Evolutionary conservation across 2,329 filamentous ascomycete genomes (phyloP).

Genomic region (Fusarium sp.): DNA sequence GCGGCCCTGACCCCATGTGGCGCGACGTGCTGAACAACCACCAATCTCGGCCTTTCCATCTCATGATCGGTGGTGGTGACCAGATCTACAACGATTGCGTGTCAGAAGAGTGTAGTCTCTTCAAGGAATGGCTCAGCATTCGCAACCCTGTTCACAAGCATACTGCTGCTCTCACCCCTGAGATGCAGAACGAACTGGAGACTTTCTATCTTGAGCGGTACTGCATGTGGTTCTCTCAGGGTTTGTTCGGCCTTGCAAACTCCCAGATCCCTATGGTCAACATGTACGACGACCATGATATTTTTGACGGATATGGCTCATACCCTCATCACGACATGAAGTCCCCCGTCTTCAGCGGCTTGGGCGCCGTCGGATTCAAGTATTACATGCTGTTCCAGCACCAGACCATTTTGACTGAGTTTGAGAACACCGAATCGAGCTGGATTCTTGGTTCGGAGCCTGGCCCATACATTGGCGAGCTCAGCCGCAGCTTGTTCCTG

Average conservation of each 20-base stretch:
- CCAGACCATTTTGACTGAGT: constrained; percentile 85
- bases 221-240: constrained; percentile 95
- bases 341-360: constrained; percentile 86
- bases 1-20: constrained; percentile 96
- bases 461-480: constrained; percentile 90
- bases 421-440: constrained; percentile 84
- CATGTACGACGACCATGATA: constrained; percentile 95
- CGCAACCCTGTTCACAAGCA: constrained; percentile 85
- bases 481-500: constrained; percentile 87
- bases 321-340: constrained; percentile 94
- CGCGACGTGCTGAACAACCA: constrained; percentile 93
- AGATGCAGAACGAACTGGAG: constrained; percentile 91
- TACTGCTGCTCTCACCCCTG: constrained; percentile 77
- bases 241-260: constrained; percentile 90
- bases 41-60: constrained; percentile 91
- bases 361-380: constrained; percentile 94
- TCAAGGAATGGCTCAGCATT: constrained; percentile 85
- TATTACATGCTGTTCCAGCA: constrained; percentile 99
- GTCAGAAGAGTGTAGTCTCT: constrained; percentile 77
- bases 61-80: constrained; percentile 97
- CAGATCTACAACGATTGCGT: constrained; percentile 96
- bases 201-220: constrained; percentile 89
- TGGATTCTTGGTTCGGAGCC: constrained; percentile 85
- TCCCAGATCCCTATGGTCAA: constrained; percentile 98
- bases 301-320: constrained; percentile 91